Conservation (phyloP, 1,284 basidiomycete genomes). For the Boletus nobilissimus region DNA sequence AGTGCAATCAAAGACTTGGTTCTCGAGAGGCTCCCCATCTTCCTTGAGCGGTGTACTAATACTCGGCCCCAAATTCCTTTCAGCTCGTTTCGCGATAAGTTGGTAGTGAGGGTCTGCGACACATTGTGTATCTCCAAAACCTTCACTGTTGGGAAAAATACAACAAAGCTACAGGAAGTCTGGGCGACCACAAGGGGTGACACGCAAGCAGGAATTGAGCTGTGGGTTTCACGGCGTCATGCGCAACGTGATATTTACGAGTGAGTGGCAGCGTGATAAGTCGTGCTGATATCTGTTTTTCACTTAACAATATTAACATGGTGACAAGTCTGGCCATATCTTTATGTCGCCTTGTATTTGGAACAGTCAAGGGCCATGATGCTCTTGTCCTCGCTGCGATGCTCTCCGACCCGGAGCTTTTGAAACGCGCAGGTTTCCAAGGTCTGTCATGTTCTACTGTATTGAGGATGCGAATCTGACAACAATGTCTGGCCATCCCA, state of each 20-base stretch:
- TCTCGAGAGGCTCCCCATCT: neutral
- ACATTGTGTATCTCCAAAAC: neutral
- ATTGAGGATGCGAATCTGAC: neutral
- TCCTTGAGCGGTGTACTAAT: neutral
- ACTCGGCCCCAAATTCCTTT: neutral
- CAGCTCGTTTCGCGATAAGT: neutral
- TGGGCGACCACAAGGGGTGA: neutral
- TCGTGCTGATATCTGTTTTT: neutral
- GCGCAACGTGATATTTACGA: neutral
- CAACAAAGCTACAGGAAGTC: neutral
- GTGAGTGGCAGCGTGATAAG: neutral
- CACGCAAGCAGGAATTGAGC: neutral
- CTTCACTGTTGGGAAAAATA: neutral
- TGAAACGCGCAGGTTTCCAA: neutral
- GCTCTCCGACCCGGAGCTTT: neutral
- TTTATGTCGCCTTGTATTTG: neutral
- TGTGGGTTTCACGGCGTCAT: neutral
- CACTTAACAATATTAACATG: neutral
- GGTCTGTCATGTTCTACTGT: neutral
- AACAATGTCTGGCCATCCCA: neutral
- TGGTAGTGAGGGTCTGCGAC: neutral
- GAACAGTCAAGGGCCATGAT: neutral
- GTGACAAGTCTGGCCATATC: neutral
- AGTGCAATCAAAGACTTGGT: neutral
- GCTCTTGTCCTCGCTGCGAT: neutral